These are phyloP conservation scores for Pisolithus thermaeus DNA, from an alignment of 1,284 basidiomycete genomes.

Conservation along the genomic window DNA sequence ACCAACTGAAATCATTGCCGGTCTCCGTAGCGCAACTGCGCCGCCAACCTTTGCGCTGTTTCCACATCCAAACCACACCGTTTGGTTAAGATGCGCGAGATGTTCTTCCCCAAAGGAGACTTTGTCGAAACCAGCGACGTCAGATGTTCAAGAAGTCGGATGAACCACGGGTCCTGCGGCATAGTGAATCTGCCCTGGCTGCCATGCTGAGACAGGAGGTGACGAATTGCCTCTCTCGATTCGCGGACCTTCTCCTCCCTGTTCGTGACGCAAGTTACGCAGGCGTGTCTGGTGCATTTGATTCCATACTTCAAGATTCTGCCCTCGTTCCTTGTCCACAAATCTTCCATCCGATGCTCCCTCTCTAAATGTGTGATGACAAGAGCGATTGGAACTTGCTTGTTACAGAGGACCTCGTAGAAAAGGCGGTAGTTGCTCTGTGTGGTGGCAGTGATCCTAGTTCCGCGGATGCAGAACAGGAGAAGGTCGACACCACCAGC, in stretches of 20 bases:
- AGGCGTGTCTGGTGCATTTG: constrained; percentile 10
- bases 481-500: constrained; percentile 24
- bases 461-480: constrained; percentile 25
- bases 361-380: constrained; percentile 34
- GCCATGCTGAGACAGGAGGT: not conserved
- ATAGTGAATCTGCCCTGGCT: constrained; percentile 6
- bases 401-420: not conserved
- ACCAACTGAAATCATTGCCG: no score
- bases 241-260: not conserved
- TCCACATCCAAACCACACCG: constrained; percentile 26
- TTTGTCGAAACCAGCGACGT: constrained; percentile 15
- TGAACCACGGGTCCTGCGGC: constrained; percentile 22
- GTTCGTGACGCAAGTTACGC: constrained; percentile 8
- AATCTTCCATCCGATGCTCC: constrained; percentile 20
- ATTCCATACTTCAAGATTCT: not conserved
- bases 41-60: constrained; percentile 19
- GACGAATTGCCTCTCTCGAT: constrained; percentile 1
- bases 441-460: constrained; percentile 3
- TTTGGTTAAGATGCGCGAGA: constrained; percentile 19
- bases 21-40: not conserved
- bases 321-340: constrained; percentile 20
- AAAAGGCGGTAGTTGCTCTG: constrained; percentile 1
- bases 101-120: constrained; percentile 21
- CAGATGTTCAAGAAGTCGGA: constrained; percentile 18
- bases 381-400: constrained; percentile 16